Evolutionary conservation across 2,329 filamentous ascomycete genomes (phyloP), one percentile per base, ranked within the genome.

Genomic region (Ambrosiella xylebori): DNA sequence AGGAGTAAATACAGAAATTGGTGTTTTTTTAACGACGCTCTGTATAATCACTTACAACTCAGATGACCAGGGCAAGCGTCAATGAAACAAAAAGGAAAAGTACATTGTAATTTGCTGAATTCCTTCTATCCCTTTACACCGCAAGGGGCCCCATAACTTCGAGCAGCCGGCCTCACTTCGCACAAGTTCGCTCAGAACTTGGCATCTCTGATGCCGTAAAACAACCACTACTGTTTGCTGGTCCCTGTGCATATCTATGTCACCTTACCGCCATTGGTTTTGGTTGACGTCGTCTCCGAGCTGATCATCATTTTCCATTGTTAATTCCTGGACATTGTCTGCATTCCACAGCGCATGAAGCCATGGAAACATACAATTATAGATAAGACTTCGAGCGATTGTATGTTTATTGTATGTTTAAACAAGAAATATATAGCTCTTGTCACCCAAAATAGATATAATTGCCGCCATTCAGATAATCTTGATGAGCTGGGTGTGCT

Each of bases 131-230:
- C 2, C 5, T 7, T 12, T 6, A 41, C 39, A 27, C 27, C 27
- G 27, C 27, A 27, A 27, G 27, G 27, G 27, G 27, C 27, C 27
- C 27, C 27, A 27, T 27, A 27, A 27, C 2, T 27, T 27, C 27
- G 27, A 27, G 27, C 27, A 5, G 27, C 38, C 52, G 52, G 52
- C 39, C 39, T 54, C 52, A 13, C 38, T 27, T 54, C 52, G 52
- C 52, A 54, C 9, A 54, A 12, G 13, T 41, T 54, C 52, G 52
- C 52, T 19, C 52, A 27, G 52, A 54, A 54, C 52, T 5, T 54
- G 52, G 52, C 40, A 54, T 44, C 52, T 54, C 41, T 27, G 41
- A 12, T 41, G 15, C 1, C 52, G 37, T 40, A 41, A 8, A 54
- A 38, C 15, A 54, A 12, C 2, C 13, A 51, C 5, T 7, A 27